Conservation (phyloP, 129 eudicot species). For the Escallonia rubra region DNA sequence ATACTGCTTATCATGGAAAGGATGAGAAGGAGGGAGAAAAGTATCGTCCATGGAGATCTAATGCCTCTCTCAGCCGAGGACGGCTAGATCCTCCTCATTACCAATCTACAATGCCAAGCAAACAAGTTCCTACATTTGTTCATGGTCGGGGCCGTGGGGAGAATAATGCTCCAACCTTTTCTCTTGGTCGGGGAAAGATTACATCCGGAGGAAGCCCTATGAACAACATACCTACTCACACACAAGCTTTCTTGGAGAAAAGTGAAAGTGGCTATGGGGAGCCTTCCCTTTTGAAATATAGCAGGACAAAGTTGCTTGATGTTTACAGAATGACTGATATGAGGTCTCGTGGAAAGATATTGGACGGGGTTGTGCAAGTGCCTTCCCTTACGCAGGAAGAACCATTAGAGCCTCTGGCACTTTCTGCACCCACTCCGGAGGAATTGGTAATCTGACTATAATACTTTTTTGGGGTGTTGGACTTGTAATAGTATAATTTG, state of each 20-base stretch:
- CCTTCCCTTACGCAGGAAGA: constrained; percentile 83
- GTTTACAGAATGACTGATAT: constrained; percentile 62
- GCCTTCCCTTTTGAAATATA: constrained; percentile 42
- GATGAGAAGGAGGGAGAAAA: constrained; percentile 77
- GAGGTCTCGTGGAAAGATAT: constrained; percentile 28
- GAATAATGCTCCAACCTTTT: constrained; percentile 35
- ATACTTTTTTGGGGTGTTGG: constrained; percentile 1
- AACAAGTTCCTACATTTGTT: constrained; percentile 39
- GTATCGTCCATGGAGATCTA: constrained; percentile 90
- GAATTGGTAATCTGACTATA: constrained; percentile 53
- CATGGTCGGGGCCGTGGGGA: constrained; percentile 90
- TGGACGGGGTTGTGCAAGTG: constrained; percentile 47
- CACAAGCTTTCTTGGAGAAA: constrained; percentile 36
- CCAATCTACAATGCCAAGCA: constrained; percentile 47
- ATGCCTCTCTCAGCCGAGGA: constrained; percentile 56
- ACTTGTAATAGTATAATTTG: not conserved
- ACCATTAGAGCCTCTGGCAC: constrained; percentile 79
- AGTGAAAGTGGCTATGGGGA: constrained; percentile 46
- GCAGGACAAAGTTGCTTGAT: constrained; percentile 76
- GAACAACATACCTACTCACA: constrained; percentile 16
- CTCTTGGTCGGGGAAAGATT: constrained; percentile 62
- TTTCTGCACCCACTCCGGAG: constrained; percentile 67
- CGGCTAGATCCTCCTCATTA: constrained; percentile 55
- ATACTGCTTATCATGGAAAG: constrained; percentile 36
- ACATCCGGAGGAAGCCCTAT: constrained; percentile 32